Base-by-base conservation (phyloP, 768 basidiomycete genomes). In the Asterophora lycoperdoides region DNA sequence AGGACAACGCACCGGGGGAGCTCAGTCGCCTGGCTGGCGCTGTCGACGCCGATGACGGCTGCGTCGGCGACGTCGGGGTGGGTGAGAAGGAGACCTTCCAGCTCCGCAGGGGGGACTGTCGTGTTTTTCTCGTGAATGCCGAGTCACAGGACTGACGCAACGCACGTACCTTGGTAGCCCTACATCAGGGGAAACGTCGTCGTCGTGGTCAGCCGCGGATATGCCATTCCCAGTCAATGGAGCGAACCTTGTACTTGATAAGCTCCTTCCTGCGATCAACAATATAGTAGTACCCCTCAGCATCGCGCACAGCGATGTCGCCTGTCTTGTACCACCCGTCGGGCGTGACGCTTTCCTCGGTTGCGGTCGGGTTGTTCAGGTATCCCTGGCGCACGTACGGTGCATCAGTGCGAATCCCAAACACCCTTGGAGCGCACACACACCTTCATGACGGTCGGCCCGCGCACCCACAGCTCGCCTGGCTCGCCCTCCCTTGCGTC, bases 311-410 rank as follows among this genome's bases (percentile, higher is more conserved):
- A 1, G 78, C 86, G 42, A 94, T 78, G 62, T 95, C 93, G 1
- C 93, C 91, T 0, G 92, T 93, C 73, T 86, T 90, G 70, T 92
- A 84, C 89, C 89, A 96, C 3, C 80, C 76, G 41, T 89, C 85
- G 0, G 65, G 64, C 0, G 85, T 88, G 55, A 94, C 84, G 5
- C 83, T 66, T 11, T 81, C 75, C 18, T 70, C 67, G 1, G 90
- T 94, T 3, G 91, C 89, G 26, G 70, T 68, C 2, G 72, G 68
- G 52, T 93, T 89, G 56, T 82, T 83, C 53, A 86, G 65, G 58
- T 93, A 93, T 8, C 91, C 89, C 82, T 84, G 46, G 2, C 23
- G 3, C 23, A 39, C 17, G 26, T 18, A 28, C n/a, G n/a, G n/a
- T n/a, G n/a, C 20, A 38, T 33, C 6, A 11, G n/a, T 34, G 39